phyloP scores from a whole-genome alignment of 2,329 filamentous ascomycete species.

The Zymoseptoria passerinii region DNA sequence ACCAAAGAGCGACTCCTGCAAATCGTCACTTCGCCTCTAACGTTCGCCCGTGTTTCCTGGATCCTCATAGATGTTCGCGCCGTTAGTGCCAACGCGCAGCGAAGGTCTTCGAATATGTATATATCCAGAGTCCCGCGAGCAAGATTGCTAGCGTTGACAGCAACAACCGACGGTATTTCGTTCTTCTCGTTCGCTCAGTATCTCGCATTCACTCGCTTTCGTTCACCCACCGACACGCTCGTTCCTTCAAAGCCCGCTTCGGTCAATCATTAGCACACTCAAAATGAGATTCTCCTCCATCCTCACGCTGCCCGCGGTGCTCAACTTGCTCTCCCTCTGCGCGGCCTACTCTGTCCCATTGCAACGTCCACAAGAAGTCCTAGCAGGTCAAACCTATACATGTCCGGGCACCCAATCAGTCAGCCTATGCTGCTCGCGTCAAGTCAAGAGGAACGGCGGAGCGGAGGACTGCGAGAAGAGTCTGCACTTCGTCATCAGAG shows the following conservation, averaged over 20 bases:
- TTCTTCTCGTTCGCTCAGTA: not conserved
- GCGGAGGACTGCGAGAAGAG: not conserved
- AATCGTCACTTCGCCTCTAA: not conserved
- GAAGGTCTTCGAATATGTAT: not conserved
- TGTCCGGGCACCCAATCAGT: not conserved
- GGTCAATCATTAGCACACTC: not conserved
- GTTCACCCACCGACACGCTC: not conserved
- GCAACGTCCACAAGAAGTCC: not conserved
- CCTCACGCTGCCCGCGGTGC: not conserved
- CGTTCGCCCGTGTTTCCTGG: not conserved
- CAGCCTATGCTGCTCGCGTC: not conserved
- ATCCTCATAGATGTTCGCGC: too few relatives aligned
- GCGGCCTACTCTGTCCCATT: not conserved
- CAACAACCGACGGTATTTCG: not conserved
- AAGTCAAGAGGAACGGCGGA: not conserved
- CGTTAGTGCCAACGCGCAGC: not conserved
- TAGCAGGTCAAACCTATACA: not conserved
- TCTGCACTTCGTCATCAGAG: not conserved
- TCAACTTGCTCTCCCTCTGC: not conserved
- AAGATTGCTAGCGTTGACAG: not conserved
- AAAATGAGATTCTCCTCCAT: not conserved
- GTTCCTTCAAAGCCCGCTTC: not conserved
- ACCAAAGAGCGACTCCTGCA: not conserved
- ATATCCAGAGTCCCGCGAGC: not conserved
- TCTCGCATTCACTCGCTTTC: not conserved